A percentile compares a stretch with the other conserved stretches of the same genome.
phyloP scores from a whole-genome alignment of 177 flowering plant species.

The Vitis hybrid region DNA sequence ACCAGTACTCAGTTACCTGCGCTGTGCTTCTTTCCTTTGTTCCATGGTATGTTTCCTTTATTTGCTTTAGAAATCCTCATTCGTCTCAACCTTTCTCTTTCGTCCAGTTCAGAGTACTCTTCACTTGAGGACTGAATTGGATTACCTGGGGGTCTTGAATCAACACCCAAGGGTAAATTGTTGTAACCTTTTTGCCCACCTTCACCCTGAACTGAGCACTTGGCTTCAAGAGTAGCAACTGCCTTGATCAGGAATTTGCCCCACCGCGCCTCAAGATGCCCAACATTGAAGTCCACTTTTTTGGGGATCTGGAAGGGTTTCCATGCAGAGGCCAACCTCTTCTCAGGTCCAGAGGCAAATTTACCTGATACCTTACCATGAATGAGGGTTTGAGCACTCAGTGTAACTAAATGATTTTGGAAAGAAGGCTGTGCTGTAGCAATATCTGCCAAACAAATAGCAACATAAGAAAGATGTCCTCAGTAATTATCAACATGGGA shows the following conservation, averaged over 20 bases:
- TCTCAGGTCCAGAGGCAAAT: constrained; percentile 34
- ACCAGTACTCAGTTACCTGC: constrained; percentile 44
- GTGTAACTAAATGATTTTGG: constrained; percentile 31
- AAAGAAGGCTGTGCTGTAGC: constrained; percentile 56
- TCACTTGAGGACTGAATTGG: constrained; percentile 29
- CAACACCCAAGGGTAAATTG: constrained; percentile 20
- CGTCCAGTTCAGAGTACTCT: constrained; percentile 44
- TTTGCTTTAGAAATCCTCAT: constrained; percentile 89
- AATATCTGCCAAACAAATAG: constrained; percentile 47
- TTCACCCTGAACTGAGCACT: constrained; percentile 21
- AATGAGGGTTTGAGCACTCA: constrained; percentile 26
- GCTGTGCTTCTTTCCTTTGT: constrained; percentile 96
- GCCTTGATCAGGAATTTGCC: constrained; percentile 44
- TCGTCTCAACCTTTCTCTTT: constrained; percentile 73
- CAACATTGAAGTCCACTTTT: constrained; percentile 21
- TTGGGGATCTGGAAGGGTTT: constrained; percentile 28
- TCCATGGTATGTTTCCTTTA: constrained; percentile 93
- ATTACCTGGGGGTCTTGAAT: constrained; percentile 15
- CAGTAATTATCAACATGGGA: background rate
- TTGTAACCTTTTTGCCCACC: constrained; percentile 19
- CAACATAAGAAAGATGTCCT: background rate
- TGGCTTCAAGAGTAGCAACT: constrained; percentile 64
- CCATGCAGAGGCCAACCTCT: constrained; percentile 36
- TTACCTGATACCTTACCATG: constrained; percentile 22
- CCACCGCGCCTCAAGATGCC: constrained; percentile 18